Evolutionary conservation across 2,329 filamentous ascomycete species (phyloP).

Genomic region (Sclerotiophoma versabilis): DNA sequence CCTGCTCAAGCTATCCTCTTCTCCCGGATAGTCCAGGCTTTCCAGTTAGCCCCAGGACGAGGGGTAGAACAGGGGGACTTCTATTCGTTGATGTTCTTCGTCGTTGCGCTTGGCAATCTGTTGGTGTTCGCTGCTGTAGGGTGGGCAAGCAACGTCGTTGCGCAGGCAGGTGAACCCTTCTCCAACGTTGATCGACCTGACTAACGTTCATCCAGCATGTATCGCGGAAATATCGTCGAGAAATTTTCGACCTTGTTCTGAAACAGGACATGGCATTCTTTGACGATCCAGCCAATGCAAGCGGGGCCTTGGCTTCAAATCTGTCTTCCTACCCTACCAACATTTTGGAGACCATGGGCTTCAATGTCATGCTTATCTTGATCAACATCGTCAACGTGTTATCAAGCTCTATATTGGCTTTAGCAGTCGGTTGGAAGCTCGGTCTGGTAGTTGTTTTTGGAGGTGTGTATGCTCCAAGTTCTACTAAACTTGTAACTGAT

Average conservation of each 20-base stretch:
- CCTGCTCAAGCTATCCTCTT: conserved; percentile 60
- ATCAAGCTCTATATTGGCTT: conserved; percentile 71
- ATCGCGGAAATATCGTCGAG: conserved; percentile 44
- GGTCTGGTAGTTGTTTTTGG: conserved; percentile 80
- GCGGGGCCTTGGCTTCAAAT: conserved; percentile 79
- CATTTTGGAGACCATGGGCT: conserved; percentile 84
- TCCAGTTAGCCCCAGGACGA: conserved; percentile 51
- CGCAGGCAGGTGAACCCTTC: conserved; percentile 46
- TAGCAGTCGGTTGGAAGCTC: conserved; percentile 87
- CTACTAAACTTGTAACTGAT: background rate
- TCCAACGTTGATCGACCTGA: background rate
- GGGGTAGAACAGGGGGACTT: conserved; percentile 56
- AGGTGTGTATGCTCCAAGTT: conserved; percentile 58
- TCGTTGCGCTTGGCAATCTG: conserved; percentile 58
- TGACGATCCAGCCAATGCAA: conserved; percentile 86
- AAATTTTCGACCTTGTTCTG: conserved; percentile 84
- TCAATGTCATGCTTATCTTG: conserved; percentile 84
- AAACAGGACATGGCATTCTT: conserved; percentile 94
- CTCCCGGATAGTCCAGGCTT: conserved; percentile 57
- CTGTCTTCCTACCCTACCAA: conserved; percentile 78
- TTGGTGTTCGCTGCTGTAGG: conserved; percentile 57
- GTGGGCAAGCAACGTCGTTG: conserved; percentile 54
- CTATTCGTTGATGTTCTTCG: conserved; percentile 64
- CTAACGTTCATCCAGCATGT: conserved; percentile 24
- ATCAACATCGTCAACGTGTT: conserved; percentile 82